Percentiles rank a stretch among this genome's conserved stretches.
Conservation (phyloP, 129 eudicot genomes). For the Rutidosis leptorrhynchoides region DNA sequence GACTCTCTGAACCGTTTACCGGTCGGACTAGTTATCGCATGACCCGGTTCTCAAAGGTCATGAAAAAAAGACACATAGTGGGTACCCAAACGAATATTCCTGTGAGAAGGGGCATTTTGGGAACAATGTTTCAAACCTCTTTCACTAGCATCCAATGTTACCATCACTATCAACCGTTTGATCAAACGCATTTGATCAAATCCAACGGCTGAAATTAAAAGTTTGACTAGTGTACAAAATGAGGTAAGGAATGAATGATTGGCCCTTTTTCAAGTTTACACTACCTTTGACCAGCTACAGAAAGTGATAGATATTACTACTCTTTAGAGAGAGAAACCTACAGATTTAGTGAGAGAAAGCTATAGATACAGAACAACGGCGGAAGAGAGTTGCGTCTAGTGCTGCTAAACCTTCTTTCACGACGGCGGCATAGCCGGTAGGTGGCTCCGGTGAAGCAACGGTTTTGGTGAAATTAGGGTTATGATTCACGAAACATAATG, state of each 20-base stretch:
- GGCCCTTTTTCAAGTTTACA: slow-evolving; percentile 25
- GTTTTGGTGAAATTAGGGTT: slow-evolving; percentile 30
- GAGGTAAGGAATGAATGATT: slow-evolving; percentile 39
- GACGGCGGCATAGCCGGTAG: slow-evolving; percentile 15
- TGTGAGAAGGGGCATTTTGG: slow-evolving; percentile 24
- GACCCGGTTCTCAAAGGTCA: background rate
- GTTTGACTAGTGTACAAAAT: slow-evolving; percentile 33
- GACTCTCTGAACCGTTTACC: too few species aligned
- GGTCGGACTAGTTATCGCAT: too few species aligned
- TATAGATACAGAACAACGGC: slow-evolving; percentile 9
- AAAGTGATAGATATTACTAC: background rate
- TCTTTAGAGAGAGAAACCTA: slow-evolving; percentile 31
- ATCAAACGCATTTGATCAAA: slow-evolving; percentile 21
- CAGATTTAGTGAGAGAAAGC: slow-evolving; percentile 33
- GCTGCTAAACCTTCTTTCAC: slow-evolving; percentile 32
- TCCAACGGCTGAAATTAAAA: slow-evolving; percentile 21
- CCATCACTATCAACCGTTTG: slow-evolving; percentile 13
- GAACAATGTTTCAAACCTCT: slow-evolving; percentile 25
- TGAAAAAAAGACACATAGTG: background rate
- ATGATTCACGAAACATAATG: slow-evolving; percentile 44
- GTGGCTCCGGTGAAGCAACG: slow-evolving; percentile 15
- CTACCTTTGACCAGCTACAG: slow-evolving; percentile 35
- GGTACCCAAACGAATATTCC: slow-evolving; percentile 38
- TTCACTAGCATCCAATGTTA: slow-evolving; percentile 38
- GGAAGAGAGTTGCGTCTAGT: slow-evolving; percentile 23